Evolutionary conservation across 345 rosid species (phyloP).

Genomic region (Psidium friedrichsthalianum): DNA sequence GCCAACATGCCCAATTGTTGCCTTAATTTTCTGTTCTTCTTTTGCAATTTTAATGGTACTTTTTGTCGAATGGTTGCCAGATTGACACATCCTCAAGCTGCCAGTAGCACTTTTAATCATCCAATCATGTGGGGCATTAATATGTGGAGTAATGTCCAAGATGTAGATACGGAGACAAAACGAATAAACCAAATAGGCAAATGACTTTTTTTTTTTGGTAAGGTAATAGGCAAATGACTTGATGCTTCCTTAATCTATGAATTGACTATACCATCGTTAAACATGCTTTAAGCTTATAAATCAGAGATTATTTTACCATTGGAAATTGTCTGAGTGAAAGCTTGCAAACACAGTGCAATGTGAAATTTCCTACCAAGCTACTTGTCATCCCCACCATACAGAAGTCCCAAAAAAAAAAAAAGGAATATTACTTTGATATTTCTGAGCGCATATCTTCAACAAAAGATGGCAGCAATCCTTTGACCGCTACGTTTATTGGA

Average conservation of each 20-base stretch:
- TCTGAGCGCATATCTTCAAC: not conserved
- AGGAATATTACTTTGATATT: not conserved
- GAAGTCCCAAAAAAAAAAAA: not conserved
- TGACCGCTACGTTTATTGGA: not conserved
- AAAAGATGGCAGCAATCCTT: not conserved
- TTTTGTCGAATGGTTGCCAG: not conserved
- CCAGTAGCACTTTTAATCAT: not conserved
- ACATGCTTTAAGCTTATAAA: not conserved
- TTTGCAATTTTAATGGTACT: not conserved
- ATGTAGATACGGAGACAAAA: not conserved
- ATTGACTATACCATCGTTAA: not conserved
- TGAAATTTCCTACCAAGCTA: not conserved
- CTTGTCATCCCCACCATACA: not conserved
- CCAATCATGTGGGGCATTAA: not conserved
- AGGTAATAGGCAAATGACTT: not conserved
- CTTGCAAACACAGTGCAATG: not conserved
- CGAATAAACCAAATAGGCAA: not conserved
- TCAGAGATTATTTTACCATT: not conserved
- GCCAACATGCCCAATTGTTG: not conserved
- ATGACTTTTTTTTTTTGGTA: too few relatives aligned
- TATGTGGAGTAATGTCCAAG: not conserved
- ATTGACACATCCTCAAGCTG: not conserved
- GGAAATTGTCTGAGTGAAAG: not conserved
- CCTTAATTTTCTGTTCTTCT: not conserved
- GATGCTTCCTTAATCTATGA: not conserved